Conservation (phyloP, 2,329 filamentous ascomycete species). For the Aspergillus sp. region DNA sequence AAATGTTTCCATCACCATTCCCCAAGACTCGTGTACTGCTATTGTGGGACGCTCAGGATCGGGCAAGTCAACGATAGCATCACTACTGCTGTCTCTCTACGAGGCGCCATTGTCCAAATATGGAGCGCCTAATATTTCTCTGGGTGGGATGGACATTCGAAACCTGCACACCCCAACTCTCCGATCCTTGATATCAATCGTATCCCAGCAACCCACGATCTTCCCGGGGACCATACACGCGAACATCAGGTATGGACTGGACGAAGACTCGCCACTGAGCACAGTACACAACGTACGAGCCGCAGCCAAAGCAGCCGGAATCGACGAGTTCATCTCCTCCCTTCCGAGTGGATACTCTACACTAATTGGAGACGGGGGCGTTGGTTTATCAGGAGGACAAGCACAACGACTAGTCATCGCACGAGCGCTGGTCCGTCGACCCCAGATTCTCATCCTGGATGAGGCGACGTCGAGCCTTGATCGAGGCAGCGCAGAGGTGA, state of each 20-base stretch:
- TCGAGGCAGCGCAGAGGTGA: constrained; percentile 57
- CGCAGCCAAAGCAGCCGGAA: constrained; percentile 53
- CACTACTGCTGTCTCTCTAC: constrained; percentile 71
- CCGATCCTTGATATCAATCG: constrained; percentile 59
- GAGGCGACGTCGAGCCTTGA: constrained; percentile 84
- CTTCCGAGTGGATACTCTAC: constrained; percentile 71
- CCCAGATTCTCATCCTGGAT: constrained; percentile 72
- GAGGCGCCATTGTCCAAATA: constrained; percentile 24
- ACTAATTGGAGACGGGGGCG: constrained; percentile 69
- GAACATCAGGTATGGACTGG: constrained; percentile 71
- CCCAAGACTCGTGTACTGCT: constrained; percentile 62
- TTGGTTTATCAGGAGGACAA: constrained; percentile 73
- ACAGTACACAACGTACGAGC: constrained; percentile 46
- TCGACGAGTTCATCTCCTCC: constrained; percentile 71
- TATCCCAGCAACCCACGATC: constrained; percentile 61
- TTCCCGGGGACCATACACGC: constrained; percentile 39
- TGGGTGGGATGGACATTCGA: constrained; percentile 51
- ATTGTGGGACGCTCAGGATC: constrained; percentile 81
- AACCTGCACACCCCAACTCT: constrained; percentile 56
- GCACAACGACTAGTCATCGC: constrained; percentile 78
- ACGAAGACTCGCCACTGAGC: constrained; percentile 49
- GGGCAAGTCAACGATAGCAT: constrained; percentile 83
- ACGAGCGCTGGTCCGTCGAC: constrained; percentile 66
- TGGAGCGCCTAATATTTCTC: constrained; percentile 43
- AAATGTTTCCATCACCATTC: constrained; percentile 62